Base-by-base conservation (phyloP, 352 stramenopile species). In the Pythium volutum region DNA sequence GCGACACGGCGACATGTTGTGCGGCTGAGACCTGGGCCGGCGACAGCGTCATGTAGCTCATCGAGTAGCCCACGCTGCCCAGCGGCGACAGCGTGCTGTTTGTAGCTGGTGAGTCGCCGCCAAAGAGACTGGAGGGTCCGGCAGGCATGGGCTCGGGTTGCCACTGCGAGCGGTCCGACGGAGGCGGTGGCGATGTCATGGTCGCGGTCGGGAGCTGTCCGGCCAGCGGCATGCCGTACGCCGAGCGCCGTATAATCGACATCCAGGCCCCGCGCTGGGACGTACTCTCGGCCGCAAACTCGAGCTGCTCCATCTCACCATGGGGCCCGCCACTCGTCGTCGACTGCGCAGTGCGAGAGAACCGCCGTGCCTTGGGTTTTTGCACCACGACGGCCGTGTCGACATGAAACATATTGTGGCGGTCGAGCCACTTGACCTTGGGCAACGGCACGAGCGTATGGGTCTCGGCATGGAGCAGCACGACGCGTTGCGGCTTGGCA, bases 331-430 rank as follows among this genome's bases (percentile, higher is more conserved):
- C 52, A 15, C 48, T 55, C 2, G 27, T 27, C 43, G 6, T 18
- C 43, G 6, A 20, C 22, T 41, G 33, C 10, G 33, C n/a, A 25
- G 29, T 25, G 5, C 65, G 59, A 3, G 65, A 64, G 36, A 72
- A 72, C 5, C 55, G 59, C 8, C 74, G 65, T 27, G 69, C 76
- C 10, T 56, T 62, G 42, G 67, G 60, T 55, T 81, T 77, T 38
- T 84, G 73, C 29, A 82, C 78, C 15, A 76, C 62, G 12, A 85
- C 53, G 1, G 58, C 62, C 2, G 64, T 66, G 54, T 78, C 70
- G 34, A 79, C 38, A 25, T 72, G 62, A 53, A 88, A 85, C 33
- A 71, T 75, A 63, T 85, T 76, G 50, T 65, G 62, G 15, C 70
- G 75, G 46, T 76, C 59, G 34, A 69, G 55, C 69, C 65, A 76